Base-by-base conservation (phyloP, 2,329 filamentous ascomycete genomes). In the Monosporascus ibericus region DNA sequence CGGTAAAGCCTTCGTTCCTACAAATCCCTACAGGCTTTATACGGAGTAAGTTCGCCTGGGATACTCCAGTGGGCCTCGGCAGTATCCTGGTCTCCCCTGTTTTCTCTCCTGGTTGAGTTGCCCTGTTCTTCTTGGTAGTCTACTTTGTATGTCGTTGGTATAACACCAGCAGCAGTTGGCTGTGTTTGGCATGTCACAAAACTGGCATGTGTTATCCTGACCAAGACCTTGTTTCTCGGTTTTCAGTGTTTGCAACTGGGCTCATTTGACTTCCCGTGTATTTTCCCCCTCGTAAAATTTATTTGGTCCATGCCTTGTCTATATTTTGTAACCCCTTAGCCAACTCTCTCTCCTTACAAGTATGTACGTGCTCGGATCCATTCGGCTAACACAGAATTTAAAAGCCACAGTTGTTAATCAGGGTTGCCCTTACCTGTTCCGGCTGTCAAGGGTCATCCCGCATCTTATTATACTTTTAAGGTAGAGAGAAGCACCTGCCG, bases 371-470 rank as follows among this genome's bases (percentile, higher is more conserved):
- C 46, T 44, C 51, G 42, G 51, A 40, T 46, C 34, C 51, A 47
- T 49, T 52, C 51, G 42, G 42, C 42, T 46, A 30, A 46, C 42
- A 27, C 46, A 24, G 22, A 14, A 37, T 18, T 25, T 22, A 40
- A 42, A 48, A 47, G 36, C 27, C 40, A 36, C 50, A 48, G 50
- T n/a, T n/a, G n/a, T 30, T 46, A 46, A 15, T 46, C 42, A 53
- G 44, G 44, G 50, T 25, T 40, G 22, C 30, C 46, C 55, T 54
- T 44, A 38, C 48, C 44, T 49, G 48, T 48, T 48, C 46, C 44
- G 36, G 36, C 30, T 46, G 44, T 48, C 52, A 51, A 56, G 55
- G 55, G 55, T 52, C 47, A 54, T 56, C 55, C 55, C 55, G 55
- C 50, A 48, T 50, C 25, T 47, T 52, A 55, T 55, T 54, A 55